A percentile compares a stretch with the other conserved stretches of the same genome.
These are phyloP conservation scores for Monilinia fructigena DNA, from an alignment of 2,329 filamentous ascomycete genomes.

Conservation along the genomic window DNA sequence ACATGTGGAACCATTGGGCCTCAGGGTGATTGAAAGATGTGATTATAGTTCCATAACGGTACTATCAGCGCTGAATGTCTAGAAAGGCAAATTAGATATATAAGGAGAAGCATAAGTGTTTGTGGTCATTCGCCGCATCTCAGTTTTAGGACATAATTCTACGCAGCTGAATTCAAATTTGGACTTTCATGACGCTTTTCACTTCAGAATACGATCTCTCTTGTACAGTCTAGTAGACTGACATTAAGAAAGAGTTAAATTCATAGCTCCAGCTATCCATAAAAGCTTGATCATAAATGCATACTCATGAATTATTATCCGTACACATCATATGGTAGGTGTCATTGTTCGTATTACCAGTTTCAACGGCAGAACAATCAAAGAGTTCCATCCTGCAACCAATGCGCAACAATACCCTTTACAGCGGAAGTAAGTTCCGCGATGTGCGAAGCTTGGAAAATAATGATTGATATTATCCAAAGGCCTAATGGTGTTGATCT, in stretches of 20 bases:
- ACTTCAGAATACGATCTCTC: neutral
- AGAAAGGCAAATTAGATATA: neutral
- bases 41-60: neutral
- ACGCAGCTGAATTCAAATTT: neutral
- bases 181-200: neutral
- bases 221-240: conserved; percentile 27
- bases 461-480: no score
- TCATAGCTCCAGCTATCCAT: conserved; percentile 39
- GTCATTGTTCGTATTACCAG: conserved; percentile 46
- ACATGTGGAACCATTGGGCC: no score
- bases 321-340: conserved; percentile 50
- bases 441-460: no score
- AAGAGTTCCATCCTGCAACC: conserved; percentile 45
- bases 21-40: neutral
- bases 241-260: conserved; percentile 28
- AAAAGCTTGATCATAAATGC: conserved; percentile 35
- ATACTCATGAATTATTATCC: conserved; percentile 23
- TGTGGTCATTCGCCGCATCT: no score
- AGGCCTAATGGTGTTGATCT: no score
- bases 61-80: neutral
- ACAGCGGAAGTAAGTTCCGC: no score
- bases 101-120: neutral
- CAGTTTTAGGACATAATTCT: neutral
- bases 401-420: no score
- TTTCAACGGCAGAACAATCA: conserved; percentile 41